Percentiles rank a stretch among this genome's conserved stretches.
These are phyloP conservation scores for Nemania sp. DNA, from an alignment of 2,329 filamentous ascomycete species.

Conservation along the genomic window DNA sequence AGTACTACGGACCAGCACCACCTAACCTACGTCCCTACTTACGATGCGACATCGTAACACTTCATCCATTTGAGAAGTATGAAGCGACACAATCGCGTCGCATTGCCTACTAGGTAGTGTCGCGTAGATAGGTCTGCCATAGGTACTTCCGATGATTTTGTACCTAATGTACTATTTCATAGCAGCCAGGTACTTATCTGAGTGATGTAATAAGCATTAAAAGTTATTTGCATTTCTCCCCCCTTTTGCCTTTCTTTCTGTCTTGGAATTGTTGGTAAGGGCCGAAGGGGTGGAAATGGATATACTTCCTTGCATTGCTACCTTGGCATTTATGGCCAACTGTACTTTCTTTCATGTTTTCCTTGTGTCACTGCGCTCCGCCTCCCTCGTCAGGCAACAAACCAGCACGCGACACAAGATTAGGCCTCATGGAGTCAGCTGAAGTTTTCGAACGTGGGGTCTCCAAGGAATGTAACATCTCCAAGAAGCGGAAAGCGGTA, in stretches of 20 bases:
- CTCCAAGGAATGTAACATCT: slow-evolving; percentile 29
- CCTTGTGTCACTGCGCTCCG: slow-evolving; percentile 18
- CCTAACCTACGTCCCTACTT: background rate
- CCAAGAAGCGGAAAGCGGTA: background rate
- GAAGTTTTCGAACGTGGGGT: slow-evolving; percentile 39
- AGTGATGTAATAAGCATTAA: background rate
- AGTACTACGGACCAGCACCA: no score
- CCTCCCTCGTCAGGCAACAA: slow-evolving; percentile 32
- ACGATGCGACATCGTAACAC: slow-evolving; percentile 9
- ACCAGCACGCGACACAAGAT: slow-evolving; percentile 39
- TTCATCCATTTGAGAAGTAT: slow-evolving; percentile 3
- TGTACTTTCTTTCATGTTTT: slow-evolving; percentile 2
- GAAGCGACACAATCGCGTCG: slow-evolving; percentile 1
- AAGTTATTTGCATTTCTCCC: background rate
- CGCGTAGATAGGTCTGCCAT: background rate
- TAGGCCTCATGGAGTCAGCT: slow-evolving; percentile 33
- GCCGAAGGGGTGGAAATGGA: background rate
- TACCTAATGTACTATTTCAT: background rate
- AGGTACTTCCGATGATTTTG: slow-evolving; percentile 13
- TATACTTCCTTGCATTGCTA: slow-evolving; percentile 5
- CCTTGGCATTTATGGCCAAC: background rate
- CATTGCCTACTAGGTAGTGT: background rate
- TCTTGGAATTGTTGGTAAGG: background rate
- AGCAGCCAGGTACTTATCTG: no score
- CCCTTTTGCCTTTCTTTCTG: background rate